Evolutionary conservation across 2,329 filamentous ascomycete species (phyloP).

Genomic region (Colletotrichum viniferum): DNA sequence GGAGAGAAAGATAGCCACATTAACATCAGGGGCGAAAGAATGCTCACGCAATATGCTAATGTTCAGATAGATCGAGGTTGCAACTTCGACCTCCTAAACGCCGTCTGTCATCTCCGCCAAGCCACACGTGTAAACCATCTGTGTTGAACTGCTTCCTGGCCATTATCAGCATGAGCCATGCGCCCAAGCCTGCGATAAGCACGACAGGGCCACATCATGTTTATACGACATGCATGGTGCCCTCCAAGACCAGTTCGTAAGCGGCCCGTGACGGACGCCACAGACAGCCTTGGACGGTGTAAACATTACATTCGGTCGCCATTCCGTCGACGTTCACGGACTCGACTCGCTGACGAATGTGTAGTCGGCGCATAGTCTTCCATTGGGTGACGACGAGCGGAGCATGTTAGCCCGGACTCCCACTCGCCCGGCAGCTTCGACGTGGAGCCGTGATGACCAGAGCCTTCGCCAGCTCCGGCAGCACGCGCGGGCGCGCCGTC

Average conservation of each 20-base stretch:
- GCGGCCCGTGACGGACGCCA: constrained; percentile 9
- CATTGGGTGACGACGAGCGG: background rate
- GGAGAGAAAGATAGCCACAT: background rate
- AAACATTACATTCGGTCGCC: background rate
- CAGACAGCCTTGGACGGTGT: background rate
- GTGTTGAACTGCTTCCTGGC: background rate
- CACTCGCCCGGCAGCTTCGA: background rate
- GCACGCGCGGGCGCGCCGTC: background rate
- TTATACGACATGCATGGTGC: background rate
- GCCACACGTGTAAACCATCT: background rate
- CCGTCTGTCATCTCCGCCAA: background rate
- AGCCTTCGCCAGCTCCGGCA: background rate
- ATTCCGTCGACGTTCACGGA: background rate
- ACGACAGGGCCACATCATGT: background rate
- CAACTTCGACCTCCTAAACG: background rate
- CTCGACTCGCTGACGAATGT: background rate
- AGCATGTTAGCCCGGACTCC: background rate
- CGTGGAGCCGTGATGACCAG: background rate
- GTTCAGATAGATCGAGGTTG: background rate
- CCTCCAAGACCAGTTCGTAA: background rate
- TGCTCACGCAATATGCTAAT: background rate
- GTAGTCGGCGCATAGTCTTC: background rate
- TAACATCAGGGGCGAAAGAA: background rate
- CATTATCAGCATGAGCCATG: background rate
- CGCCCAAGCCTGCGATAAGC: background rate